phyloP scores from a whole-genome alignment of 2,329 filamentous ascomycete species.

The Colletotrichum sp. region DNA sequence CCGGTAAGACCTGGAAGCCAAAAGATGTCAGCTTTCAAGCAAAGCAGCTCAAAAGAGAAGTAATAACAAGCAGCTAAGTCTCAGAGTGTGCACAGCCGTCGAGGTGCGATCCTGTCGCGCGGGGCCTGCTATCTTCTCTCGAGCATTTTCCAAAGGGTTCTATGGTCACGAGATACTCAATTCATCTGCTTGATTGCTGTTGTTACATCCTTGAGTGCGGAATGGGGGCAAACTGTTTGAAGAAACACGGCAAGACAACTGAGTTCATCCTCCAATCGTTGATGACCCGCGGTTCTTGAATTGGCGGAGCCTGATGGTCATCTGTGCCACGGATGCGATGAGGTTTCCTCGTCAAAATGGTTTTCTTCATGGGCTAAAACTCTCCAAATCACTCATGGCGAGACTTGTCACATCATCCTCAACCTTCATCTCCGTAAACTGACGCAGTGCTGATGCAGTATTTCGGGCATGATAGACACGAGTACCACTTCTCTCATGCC shows the following conservation, averaged over 20 bases:
- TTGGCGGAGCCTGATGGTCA: background rate
- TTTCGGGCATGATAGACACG: background rate
- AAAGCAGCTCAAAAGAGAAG: background rate
- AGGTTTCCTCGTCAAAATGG: background rate
- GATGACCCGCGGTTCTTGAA: background rate
- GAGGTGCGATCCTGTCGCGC: background rate
- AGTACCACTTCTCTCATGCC: background rate
- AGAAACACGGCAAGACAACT: background rate
- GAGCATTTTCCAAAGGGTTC: background rate
- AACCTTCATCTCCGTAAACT: background rate
- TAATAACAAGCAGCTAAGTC: background rate
- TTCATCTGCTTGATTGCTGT: background rate
- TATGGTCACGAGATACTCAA: background rate
- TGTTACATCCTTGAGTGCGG: background rate
- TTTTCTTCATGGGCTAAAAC: background rate
- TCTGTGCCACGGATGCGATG: background rate
- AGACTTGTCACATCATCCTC: background rate
- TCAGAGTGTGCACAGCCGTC: background rate
- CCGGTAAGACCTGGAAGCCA: background rate
- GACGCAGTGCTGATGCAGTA: background rate
- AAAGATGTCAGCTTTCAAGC: background rate
- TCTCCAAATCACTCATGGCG: background rate
- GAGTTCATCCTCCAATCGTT: background rate
- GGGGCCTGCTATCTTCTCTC: background rate
- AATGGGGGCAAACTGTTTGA: background rate